A percentile compares a stretch with the other conserved stretches of the same genome.
phyloP scores from a whole-genome alignment of 2,329 filamentous ascomycete genomes.

The Fusarium continuum region DNA sequence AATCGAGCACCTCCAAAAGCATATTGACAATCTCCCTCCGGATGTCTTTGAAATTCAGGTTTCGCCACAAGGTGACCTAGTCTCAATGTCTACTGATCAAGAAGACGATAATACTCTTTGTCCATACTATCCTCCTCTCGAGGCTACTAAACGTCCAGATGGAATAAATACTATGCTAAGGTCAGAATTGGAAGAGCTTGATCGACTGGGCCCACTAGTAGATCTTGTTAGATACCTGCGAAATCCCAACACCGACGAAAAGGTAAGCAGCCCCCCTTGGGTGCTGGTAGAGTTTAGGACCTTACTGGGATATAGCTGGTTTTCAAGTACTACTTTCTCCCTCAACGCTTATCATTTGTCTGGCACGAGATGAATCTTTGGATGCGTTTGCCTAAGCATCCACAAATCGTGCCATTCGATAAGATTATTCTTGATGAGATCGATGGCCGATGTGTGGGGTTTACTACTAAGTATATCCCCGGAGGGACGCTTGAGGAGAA shows the following conservation, averaged over 20 bases:
- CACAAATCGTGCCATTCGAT: constrained; percentile 51
- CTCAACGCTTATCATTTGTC: constrained; percentile 19
- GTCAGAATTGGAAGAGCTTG: constrained; percentile 45
- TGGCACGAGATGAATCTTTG: constrained; percentile 51
- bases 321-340: constrained; percentile 50
- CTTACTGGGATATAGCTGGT: too few relatives aligned
- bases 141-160: constrained; percentile 28
- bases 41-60: constrained; percentile 37
- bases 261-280: too few relatives aligned
- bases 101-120: constrained; percentile 44
- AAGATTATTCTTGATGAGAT: constrained; percentile 48
- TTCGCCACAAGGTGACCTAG: constrained; percentile 36
- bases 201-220: constrained; percentile 40
- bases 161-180: constrained; percentile 29
- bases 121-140: constrained; percentile 38
- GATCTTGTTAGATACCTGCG: constrained; percentile 37
- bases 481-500: constrained; percentile 48
- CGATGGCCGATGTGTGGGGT: constrained; percentile 48
- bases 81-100: constrained; percentile 32
- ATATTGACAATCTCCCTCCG: constrained; percentile 30
- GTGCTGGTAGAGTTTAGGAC: too few relatives aligned
- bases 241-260: not conserved
- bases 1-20: constrained; percentile 37
- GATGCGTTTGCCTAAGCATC: constrained; percentile 49
- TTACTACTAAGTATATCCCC: constrained; percentile 48